Percentiles rank a stretch among this genome's conserved stretches.
phyloP scores from a whole-genome alignment of 1,284 basidiomycete species.

The Apiotrichum domesticum region DNA sequence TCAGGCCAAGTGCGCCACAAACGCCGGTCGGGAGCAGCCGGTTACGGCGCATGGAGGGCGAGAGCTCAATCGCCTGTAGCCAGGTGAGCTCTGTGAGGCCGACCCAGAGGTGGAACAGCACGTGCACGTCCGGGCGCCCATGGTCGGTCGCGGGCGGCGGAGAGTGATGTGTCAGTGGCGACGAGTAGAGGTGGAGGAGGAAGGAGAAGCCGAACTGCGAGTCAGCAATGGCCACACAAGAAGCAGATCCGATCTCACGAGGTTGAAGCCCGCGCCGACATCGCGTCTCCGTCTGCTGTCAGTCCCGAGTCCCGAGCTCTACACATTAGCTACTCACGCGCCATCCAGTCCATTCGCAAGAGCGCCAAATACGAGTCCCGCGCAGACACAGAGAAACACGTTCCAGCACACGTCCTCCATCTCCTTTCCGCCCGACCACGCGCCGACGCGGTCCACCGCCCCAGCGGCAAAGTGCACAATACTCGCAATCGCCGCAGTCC shows the following conservation, averaged over 20 bases:
- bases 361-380: conserved; percentile 32
- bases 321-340: conserved; percentile 21
- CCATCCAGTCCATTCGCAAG: conserved; percentile 40
- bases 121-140: conserved; percentile 41
- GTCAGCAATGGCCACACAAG: too few species aligned
- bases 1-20: conserved; percentile 38
- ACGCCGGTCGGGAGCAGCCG: conserved; percentile 42
- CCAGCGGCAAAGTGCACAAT: conserved; percentile 6
- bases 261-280: conserved; percentile 41
- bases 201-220: conserved; percentile 38
- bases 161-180: conserved; percentile 42
- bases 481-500: neutral
- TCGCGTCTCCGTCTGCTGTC: conserved; percentile 29
- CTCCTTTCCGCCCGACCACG: conserved; percentile 32
- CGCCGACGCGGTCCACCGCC: conserved; percentile 18
- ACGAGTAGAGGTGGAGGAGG: conserved; percentile 45
- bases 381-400: conserved; percentile 42
- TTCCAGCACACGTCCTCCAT: conserved; percentile 44
- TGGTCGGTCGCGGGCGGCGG: conserved; percentile 22
- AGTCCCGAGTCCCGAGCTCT: neutral
- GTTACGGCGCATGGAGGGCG: conserved; percentile 23
- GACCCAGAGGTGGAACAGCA: conserved; percentile 43
- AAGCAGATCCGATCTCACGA: conserved; percentile 20
- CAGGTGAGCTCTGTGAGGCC: conserved; percentile 43
- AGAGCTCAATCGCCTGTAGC: conserved; percentile 41